Conservation (phyloP, 1,139 yeast genomes). For the Saccharomyces hybrid region DNA sequence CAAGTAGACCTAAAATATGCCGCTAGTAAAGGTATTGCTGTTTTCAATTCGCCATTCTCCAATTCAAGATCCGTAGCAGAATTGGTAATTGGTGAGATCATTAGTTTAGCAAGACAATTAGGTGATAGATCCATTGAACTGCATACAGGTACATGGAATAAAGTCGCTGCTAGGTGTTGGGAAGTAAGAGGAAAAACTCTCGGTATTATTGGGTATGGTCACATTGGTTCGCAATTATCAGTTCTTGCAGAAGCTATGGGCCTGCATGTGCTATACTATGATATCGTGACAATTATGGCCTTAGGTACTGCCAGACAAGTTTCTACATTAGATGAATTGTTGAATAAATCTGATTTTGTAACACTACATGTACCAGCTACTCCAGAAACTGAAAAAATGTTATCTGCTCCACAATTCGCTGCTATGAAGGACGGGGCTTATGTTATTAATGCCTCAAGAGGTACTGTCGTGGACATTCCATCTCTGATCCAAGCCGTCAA, state of each 20-base stretch:
- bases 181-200: constrained; percentile 98
- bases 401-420: constrained; percentile 84
- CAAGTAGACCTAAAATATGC: constrained; percentile 93
- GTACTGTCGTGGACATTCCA: constrained; percentile 94
- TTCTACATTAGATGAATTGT: constrained; percentile 70
- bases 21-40: constrained; percentile 89
- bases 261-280: constrained; percentile 93
- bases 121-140: constrained; percentile 95
- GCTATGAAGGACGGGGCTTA: constrained; percentile 97
- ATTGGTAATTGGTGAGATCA: constrained; percentile 90
- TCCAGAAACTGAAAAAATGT: constrained; percentile 83
- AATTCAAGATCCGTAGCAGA: constrained; percentile 99
- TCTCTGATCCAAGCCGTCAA: constrained; percentile 88
- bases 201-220: constrained; percentile 97
- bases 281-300: constrained; percentile 87
- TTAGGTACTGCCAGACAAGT: constrained; percentile 97
- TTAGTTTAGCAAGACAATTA: constrained; percentile 88
- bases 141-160: constrained; percentile 98
- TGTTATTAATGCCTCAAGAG: constrained; percentile 93
- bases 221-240: constrained; percentile 94
- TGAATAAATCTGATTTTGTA: constrained; percentile 77
- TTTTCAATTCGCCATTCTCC: constrained; percentile 97
- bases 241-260: constrained; percentile 98
- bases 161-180: constrained; percentile 94
- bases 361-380: constrained; percentile 94